These are phyloP conservation scores for Microsporum ferrugineum DNA, from an alignment of 2,329 filamentous ascomycete species.

Conservation along the genomic window DNA sequence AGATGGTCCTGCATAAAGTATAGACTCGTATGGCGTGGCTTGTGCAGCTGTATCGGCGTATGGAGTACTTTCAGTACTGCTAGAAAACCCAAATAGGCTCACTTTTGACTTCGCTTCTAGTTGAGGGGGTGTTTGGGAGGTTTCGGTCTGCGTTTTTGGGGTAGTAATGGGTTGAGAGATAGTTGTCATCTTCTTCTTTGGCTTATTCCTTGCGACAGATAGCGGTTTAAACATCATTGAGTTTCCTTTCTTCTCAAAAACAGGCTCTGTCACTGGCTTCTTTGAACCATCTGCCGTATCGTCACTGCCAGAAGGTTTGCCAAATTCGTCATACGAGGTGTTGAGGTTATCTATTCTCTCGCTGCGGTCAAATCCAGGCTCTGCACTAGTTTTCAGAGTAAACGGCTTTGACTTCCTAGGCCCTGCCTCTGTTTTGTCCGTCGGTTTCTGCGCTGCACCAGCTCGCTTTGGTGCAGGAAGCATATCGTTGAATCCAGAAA, in stretches of 20 bases:
- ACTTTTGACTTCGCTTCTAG: constrained; percentile 32
- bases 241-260: constrained; percentile 54
- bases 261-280: constrained; percentile 20
- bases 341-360: constrained; percentile 30
- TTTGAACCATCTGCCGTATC: constrained; percentile 15
- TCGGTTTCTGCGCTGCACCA: constrained; percentile 10
- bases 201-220: constrained; percentile 65
- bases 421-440: constrained; percentile 12
- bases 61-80: constrained; percentile 16
- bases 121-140: constrained; percentile 14
- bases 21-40: constrained; percentile 24
- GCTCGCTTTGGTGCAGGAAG: constrained; percentile 67
- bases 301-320: background rate
- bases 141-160: constrained; percentile 9
- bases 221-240: constrained; percentile 81
- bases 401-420: constrained; percentile 42
- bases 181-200: constrained; percentile 51
- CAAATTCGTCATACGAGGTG: constrained; percentile 1
- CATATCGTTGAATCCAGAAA: constrained; percentile 75
- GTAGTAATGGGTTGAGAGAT: constrained; percentile 14
- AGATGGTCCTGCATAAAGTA: constrained; percentile 27
- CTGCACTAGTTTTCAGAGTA: constrained; percentile 69
- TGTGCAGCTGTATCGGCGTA: background rate
- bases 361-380: constrained; percentile 66
- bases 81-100: constrained; percentile 34